phyloP scores from a whole-genome alignment of 2,329 filamentous ascomycete species.

The Exophiala mesophila region DNA sequence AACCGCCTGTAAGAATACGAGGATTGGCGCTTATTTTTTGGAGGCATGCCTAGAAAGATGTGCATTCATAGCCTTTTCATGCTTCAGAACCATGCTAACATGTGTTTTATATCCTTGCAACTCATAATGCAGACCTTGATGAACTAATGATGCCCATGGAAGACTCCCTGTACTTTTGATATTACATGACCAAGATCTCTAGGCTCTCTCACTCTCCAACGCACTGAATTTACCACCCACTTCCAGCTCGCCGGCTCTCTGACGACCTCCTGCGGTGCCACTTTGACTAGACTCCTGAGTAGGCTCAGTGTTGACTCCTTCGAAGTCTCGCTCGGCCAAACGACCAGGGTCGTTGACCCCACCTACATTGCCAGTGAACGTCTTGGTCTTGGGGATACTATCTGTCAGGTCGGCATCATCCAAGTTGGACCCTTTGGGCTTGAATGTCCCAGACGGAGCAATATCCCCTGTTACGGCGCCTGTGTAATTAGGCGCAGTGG shows the following conservation, averaged over 20 bases:
- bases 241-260: conserved; percentile 10
- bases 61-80: no score
- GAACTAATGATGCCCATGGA: not conserved
- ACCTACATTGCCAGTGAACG: conserved; percentile 51
- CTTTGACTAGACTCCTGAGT: conserved; percentile 14
- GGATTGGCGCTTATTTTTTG: no score
- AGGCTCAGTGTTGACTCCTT: conserved; percentile 28
- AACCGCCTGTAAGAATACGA: no score
- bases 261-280: conserved; percentile 24
- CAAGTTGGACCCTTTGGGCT: conserved; percentile 51
- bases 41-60: no score
- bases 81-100: no score
- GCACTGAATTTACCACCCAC: conserved; percentile 14
- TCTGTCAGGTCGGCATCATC: conserved; percentile 37
- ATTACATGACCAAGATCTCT: not conserved
- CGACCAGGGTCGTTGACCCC: conserved; percentile 52
- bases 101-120: no score
- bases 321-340: conserved; percentile 37
- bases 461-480: conserved; percentile 22
- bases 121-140: no score
- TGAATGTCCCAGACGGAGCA: conserved; percentile 29
- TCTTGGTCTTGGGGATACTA: conserved; percentile 41
- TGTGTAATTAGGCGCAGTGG: conserved; percentile 27
- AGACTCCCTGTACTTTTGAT: not conserved
- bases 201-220: conserved; percentile 18